Evolutionary conservation across 768 basidiomycete genomes (phyloP).

Genomic region (Suillus subalutaceus): DNA sequence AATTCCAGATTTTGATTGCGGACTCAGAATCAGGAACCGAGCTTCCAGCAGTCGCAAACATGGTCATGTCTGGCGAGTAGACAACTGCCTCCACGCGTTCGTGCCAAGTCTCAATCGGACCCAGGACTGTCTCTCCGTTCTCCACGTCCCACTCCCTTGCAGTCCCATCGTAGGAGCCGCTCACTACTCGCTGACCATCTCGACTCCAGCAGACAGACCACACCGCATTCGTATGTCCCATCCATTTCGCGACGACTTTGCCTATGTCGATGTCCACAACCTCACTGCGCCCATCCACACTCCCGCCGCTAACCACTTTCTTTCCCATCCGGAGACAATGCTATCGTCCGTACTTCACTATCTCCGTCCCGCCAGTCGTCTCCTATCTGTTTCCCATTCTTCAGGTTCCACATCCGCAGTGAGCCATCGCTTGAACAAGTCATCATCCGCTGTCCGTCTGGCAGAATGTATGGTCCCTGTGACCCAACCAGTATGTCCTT

Average conservation of each 20-base stretch:
- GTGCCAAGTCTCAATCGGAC: background rate
- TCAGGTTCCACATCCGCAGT: background rate
- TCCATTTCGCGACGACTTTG: background rate
- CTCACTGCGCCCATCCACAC: background rate
- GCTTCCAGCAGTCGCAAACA: background rate
- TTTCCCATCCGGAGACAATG: background rate
- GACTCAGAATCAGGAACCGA: too few species aligned
- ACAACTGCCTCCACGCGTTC: background rate
- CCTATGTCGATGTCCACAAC: background rate
- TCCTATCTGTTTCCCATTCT: background rate
- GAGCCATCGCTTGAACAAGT: background rate
- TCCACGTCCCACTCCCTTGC: background rate
- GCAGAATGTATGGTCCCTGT: background rate
- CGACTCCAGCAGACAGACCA: background rate
- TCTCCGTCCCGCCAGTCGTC: background rate
- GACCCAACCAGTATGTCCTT: background rate
- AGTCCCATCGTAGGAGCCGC: background rate
- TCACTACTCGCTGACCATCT: background rate
- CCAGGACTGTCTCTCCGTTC: background rate
- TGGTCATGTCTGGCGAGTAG: background rate
- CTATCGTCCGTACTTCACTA: background rate
- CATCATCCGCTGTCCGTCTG: background rate
- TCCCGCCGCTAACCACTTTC: background rate
- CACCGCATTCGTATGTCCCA: background rate
- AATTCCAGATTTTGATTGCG: background rate